Conservation (phyloP, 345 rosid genomes). For the Euphorbia lathyris region DNA sequence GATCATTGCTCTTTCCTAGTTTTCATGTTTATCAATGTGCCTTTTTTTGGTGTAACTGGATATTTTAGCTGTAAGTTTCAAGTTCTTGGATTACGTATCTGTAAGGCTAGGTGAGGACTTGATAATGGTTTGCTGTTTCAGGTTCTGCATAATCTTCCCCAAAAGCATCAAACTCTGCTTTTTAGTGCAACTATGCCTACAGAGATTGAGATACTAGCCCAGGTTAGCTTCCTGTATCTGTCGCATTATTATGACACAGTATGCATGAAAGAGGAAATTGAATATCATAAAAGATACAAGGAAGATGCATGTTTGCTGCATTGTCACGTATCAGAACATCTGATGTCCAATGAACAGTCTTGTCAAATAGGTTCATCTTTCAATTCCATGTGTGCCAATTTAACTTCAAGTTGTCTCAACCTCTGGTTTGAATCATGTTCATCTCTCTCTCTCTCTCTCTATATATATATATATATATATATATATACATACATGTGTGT, state of each 20-base stretch:
- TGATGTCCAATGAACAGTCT: neutral
- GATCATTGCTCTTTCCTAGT: neutral
- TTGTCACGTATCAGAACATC: neutral
- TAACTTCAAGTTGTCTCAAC: neutral
- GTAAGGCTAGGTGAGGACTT: neutral
- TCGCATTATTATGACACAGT: conserved; percentile 7
- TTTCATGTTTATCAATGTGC: neutral
- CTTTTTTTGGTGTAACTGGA: neutral
- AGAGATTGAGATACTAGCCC: conserved; percentile 41
- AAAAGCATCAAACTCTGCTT: conserved; percentile 39
- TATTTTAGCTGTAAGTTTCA: neutral
- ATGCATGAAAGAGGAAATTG: conserved; percentile 6
- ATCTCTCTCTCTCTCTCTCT: too few species aligned
- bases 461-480: too few species aligned
- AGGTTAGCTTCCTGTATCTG: conserved; percentile 20
- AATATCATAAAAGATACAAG: neutral
- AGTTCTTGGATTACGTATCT: neutral
- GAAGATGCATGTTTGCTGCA: neutral
- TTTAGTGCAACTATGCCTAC: conserved; percentile 48
- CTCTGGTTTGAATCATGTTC: neutral
- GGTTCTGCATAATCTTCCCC: conserved; percentile 39
- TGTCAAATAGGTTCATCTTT: neutral
- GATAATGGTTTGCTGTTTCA: conserved; percentile 8
- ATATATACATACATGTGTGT: neutral
- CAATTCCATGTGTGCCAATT: neutral